Base-by-base conservation (phyloP, 192 early-diverging fungal species). In the Umbelopsis sp. region DNA sequence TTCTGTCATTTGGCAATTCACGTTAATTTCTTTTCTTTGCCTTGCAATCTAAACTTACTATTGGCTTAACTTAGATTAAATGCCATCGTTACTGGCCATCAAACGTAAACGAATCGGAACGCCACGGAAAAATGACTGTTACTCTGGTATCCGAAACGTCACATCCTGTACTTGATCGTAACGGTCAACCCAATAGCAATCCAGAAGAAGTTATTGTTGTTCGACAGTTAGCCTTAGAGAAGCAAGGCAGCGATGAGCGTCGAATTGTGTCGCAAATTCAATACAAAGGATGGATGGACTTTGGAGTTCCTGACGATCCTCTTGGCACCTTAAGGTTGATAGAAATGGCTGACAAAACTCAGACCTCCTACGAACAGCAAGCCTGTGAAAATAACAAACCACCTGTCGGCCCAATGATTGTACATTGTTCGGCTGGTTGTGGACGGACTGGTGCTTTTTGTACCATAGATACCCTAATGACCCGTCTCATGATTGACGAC, bases 21-120 rank as follows among this genome's bases (percentile, higher is more conserved):
- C 2, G 14, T 47, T 47, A 45, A 22, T 52, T 45, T 16, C 29
- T 16, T 69, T 21, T 49, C 20, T 69, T n/a, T n/a, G n/a, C n/a
- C n/a, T n/a, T n/a, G n/a, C n/a, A n/a, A n/a, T n/a, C n/a, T n/a
- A n/a, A n/a, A n/a, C n/a, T n/a, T n/a, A n/a, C n/a, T n/a, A n/a
- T n/a, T n/a, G n/a, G n/a, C n/a, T n/a, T n/a, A n/a, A n/a, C n/a
- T 36, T 52, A 83, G 79, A 79, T 86, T 56, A 84, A 98, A 79
- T 98, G 95, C 69, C 88, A 94, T 77, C 88, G 89, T 17, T 99
- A 98, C 80, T 98, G 97, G 96, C 94, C 96, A n/a, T 65, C 76
- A 49, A 65, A 21, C 2, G 25, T 66, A 24, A 83, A 82, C 38
- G 22, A 74, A 36, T 20, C 77, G 31, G 43, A 74, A 34, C 79